These are phyloP conservation scores for Pleurotus tuoliensis DNA, from an alignment of 768 basidiomycete species.

Conservation along the genomic window DNA sequence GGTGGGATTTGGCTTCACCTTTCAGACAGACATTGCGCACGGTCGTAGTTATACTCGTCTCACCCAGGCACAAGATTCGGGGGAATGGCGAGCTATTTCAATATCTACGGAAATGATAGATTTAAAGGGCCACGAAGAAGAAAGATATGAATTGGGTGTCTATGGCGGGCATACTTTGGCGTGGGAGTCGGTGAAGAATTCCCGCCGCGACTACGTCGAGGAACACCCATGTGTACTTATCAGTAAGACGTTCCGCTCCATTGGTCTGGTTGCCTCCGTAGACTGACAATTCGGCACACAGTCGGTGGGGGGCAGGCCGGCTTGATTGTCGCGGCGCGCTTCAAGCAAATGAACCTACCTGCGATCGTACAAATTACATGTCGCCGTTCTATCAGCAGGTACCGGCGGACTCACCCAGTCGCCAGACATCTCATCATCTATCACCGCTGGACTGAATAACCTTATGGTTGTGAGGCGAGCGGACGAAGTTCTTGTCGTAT, in stretches of 20 bases:
- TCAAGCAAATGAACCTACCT: slow-evolving; percentile 35
- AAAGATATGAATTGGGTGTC: slow-evolving; percentile 18
- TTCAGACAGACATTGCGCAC: slow-evolving; percentile 25
- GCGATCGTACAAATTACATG: slow-evolving; percentile 52
- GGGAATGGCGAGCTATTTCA: background rate
- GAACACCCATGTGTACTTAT: background rate
- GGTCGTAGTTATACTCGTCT: slow-evolving; percentile 22
- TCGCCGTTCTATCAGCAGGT: slow-evolving; percentile 53
- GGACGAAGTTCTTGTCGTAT: slow-evolving; percentile 28
- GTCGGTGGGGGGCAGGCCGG: slow-evolving; percentile 34
- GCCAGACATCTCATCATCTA: slow-evolving; percentile 50
- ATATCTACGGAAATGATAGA: background rate
- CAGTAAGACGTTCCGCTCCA: background rate
- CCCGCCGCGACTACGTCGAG: slow-evolving; percentile 2
- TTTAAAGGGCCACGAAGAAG: background rate
- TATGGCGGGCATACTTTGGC: slow-evolving; percentile 32
- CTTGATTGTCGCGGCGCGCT: slow-evolving; percentile 36
- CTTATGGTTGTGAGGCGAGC: slow-evolving; percentile 22
- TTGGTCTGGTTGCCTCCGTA: background rate
- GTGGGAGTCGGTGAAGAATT: slow-evolving; percentile 21
- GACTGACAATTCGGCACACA: background rate
- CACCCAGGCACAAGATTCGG: background rate
- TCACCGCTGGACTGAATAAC: slow-evolving; percentile 29
- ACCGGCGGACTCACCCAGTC: slow-evolving; percentile 50
- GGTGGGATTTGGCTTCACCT: slow-evolving; percentile 34